These are phyloP conservation scores for Prototheca wickerhamii DNA, from an alignment of 163 green algal genomes.

Conservation along the genomic window DNA sequence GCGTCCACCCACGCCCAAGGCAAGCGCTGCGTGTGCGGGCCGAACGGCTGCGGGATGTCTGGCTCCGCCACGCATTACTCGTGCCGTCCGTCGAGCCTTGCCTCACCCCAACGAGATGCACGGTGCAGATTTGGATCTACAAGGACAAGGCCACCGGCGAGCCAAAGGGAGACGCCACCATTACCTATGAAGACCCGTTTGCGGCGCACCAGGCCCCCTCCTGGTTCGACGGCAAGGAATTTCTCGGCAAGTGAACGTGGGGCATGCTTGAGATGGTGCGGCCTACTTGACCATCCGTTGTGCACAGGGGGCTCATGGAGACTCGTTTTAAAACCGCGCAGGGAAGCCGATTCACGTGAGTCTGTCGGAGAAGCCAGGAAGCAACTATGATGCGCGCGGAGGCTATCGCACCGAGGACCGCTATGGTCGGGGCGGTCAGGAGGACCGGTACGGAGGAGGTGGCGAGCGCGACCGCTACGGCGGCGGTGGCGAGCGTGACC, in stretches of 20 bases:
- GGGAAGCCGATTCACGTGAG: constrained; percentile 45
- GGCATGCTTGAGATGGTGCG: too few relatives aligned
- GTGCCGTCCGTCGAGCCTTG: not conserved
- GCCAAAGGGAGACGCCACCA: constrained; percentile 84
- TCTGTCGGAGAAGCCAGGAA: constrained; percentile 50
- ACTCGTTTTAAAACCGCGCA: too few relatives aligned
- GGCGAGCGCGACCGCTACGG: constrained; percentile 25
- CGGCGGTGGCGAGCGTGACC: constrained; percentile 16
- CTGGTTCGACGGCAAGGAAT: constrained; percentile 86
- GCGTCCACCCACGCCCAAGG: constrained; percentile 46
- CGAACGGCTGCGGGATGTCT: not conserved
- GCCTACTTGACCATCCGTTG: too few relatives aligned
- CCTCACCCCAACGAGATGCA: not conserved
- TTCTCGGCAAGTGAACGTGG: constrained; percentile 47
- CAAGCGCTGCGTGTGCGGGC: not conserved
- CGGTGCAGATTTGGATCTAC: constrained; percentile 71
- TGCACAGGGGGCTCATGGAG: too few relatives aligned
- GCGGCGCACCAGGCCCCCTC: constrained; percentile 67
- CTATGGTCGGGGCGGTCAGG: too few relatives aligned
- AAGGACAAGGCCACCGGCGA: constrained; percentile 68
- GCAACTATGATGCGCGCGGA: too few relatives aligned
- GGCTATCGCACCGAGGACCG: too few relatives aligned
- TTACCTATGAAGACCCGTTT: constrained; percentile 74
- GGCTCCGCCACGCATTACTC: not conserved
- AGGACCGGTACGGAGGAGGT: constrained; percentile 2